Evolutionary conservation across 2,329 filamentous ascomycete genomes (phyloP), one percentile per base, ranked within the genome.

Genomic region (Hymenoscyphus fraxineus): DNA sequence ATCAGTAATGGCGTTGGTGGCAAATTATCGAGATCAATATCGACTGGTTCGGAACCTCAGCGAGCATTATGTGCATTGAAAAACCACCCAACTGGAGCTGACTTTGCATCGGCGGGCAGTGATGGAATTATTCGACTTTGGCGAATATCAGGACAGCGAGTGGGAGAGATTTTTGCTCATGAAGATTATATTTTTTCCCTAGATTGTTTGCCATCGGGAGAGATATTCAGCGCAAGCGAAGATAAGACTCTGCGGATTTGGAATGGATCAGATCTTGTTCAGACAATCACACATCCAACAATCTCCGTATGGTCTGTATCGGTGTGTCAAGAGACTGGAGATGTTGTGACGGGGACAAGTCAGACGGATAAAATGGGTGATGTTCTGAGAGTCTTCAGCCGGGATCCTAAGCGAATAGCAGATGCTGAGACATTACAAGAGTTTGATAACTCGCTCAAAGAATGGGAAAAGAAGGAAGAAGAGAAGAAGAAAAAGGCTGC

Each of bases 241-340:
- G 95, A 99, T 77, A 86, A 95, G n/a, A 97, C 95, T 0, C 86
- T 96, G 40, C 86, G 92, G 61, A 81, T 99, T 74, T 99, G 96
- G 95, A 88, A 85, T 70, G 91, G 89, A 56, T 85, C 81, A 15
- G 83, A 93, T 64, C 98, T 94, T 75, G 79, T 97, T 57, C 95
- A 99, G 77, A 97, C 94, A 47, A 98, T 99, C 68, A 97, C 94
- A 0, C 93, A 97, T 73, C 95, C 95, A 12, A 95, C 95, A 10
- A 96, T 98, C 63, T 98, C 94, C 0, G 93, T 99, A 5, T 99
- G 95, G 95, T 83, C 87, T 15, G 92, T 99, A 19, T 91, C 93
- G n/a, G 90, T 86, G 12, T 95, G 91, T 73, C 74, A 83, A 0
- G 87, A 92, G 67, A 96, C 86, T 58, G 94, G 95, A 27, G 96